These are phyloP conservation scores for Aspergillus felis DNA, from an alignment of 2,329 filamentous ascomycete species.

Conservation along the genomic window DNA sequence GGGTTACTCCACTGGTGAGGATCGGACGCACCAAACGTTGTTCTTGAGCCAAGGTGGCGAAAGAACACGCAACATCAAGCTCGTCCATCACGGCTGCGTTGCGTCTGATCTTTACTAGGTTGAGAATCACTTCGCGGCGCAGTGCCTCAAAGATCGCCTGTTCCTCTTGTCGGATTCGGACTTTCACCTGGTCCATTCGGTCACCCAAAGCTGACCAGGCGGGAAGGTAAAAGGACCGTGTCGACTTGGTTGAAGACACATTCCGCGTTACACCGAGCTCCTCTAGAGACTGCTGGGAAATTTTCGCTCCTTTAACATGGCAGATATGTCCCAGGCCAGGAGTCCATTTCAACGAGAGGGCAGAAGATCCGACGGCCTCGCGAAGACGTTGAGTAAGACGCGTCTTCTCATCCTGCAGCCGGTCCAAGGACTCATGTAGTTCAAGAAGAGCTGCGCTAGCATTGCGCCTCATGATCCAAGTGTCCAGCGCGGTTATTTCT, in stretches of 20 bases:
- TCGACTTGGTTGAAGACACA: constrained; percentile 77
- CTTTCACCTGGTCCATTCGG: constrained; percentile 70
- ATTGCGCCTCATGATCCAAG: constrained; percentile 60
- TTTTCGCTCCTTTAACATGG: constrained; percentile 76
- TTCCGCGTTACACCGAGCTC: constrained; percentile 47
- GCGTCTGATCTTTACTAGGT: constrained; percentile 78
- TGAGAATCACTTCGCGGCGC: constrained; percentile 70
- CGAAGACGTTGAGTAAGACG: constrained; percentile 60
- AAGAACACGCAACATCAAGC: constrained; percentile 83
- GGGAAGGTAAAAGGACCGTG: constrained; percentile 75
- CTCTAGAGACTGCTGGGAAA: constrained; percentile 48
- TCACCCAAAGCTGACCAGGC: constrained; percentile 82
- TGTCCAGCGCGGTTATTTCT: constrained; percentile 45
- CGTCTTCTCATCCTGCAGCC: constrained; percentile 58
- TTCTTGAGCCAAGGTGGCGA: constrained; percentile 73
- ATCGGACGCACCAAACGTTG: constrained; percentile 69
- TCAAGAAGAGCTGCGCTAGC: constrained; percentile 64
- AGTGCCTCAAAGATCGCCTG: constrained; percentile 71
- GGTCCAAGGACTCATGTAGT: constrained; percentile 65
- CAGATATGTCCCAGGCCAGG: constrained; percentile 85
- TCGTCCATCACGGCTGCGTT: constrained; percentile 93
- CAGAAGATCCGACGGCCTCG: constrained; percentile 56
- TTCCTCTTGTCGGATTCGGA: constrained; percentile 80
- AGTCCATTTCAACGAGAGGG: constrained; percentile 78
- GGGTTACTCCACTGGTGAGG: constrained; percentile 60